These are phyloP conservation scores for Gilbertella persicaria DNA, from an alignment of 371 early-diverging fungal genomes.

Conservation along the genomic window DNA sequence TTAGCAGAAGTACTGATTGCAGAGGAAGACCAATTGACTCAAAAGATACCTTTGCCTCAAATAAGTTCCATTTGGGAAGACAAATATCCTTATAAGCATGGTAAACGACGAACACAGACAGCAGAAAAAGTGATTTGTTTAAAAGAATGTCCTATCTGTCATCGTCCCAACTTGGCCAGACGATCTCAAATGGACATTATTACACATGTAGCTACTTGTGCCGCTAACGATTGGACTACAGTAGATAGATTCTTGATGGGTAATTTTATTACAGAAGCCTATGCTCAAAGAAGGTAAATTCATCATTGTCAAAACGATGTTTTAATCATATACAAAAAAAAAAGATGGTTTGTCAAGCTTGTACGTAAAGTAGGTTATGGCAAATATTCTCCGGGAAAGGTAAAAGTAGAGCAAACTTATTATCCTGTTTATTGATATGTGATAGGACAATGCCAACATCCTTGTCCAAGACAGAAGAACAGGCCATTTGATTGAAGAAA, in stretches of 20 bases:
- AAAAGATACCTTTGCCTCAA: neutral
- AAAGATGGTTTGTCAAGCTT: conserved; percentile 77
- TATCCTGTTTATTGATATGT: too few relatives aligned
- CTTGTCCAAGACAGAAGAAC: conserved; percentile 73
- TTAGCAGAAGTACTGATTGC: conserved; percentile 10
- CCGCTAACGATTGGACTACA: conserved; percentile 61
- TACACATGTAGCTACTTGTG: conserved; percentile 76
- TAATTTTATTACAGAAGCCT: conserved; percentile 75
- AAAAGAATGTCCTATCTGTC: conserved; percentile 74
- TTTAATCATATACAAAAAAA: too few relatives aligned
- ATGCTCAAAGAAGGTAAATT: conserved; percentile 61
- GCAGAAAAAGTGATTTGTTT: conserved; percentile 69
- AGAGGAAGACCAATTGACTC: conserved; percentile 9
- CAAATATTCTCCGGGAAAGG: conserved; percentile 65
- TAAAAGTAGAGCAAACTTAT: conserved; percentile 30
- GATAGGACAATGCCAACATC: conserved; percentile 73
- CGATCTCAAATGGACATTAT: conserved; percentile 72
- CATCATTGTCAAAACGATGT: neutral
- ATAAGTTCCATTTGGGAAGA: neutral
- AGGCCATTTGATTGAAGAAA: conserved; percentile 77
- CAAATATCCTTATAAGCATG: neutral
- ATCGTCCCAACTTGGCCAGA: conserved; percentile 53
- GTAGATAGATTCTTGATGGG: conserved; percentile 71
- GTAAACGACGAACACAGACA: neutral
- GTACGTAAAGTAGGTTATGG: conserved; percentile 76